phyloP scores from a whole-genome alignment of 169 alveolate genomes.

The Sarcocystis neurona region DNA sequence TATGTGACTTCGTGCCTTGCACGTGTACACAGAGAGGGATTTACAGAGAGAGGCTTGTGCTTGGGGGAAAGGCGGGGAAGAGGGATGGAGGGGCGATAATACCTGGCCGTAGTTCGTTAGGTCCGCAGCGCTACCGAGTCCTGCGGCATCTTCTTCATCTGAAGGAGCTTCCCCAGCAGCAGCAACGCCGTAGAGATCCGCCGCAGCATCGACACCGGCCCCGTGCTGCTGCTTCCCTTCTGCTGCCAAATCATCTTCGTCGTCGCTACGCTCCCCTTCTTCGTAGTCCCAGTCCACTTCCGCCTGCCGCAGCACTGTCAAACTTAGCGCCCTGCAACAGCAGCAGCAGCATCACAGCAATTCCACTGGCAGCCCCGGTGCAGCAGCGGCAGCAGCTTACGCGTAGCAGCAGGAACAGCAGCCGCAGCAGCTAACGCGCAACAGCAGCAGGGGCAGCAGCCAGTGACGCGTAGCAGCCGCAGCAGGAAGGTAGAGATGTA shows the following conservation, averaged over 20 bases:
- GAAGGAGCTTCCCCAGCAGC: conserved; percentile 32
- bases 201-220: conserved; percentile 29
- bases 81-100: too few relatives aligned
- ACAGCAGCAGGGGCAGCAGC: too few relatives aligned
- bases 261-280: conserved; percentile 63
- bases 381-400: too few relatives aligned
- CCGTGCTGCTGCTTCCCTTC: conserved; percentile 29
- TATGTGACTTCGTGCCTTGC: too few relatives aligned
- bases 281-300: conserved; percentile 62
- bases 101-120: conserved; percentile 40
- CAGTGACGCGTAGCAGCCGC: too few relatives aligned
- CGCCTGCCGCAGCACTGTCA: conserved; percentile 51
- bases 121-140: conserved; percentile 2
- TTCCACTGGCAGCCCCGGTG: too few relatives aligned
- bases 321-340: conserved; percentile 53
- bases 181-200: conserved; percentile 21
- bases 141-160: conserved; percentile 29
- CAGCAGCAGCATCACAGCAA: conserved; percentile 25
- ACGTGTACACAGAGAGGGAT: too few relatives aligned
- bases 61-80: too few relatives aligned
- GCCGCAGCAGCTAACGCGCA: too few relatives aligned
- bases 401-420: too few relatives aligned
- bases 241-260: conserved; percentile 61
- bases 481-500: too few relatives aligned
- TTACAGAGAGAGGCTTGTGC: too few relatives aligned